Evolutionary conservation across 352 stramenopile species (phyloP), one percentile per base, ranked within the genome.

Genomic region (Phytophthora europaea): DNA sequence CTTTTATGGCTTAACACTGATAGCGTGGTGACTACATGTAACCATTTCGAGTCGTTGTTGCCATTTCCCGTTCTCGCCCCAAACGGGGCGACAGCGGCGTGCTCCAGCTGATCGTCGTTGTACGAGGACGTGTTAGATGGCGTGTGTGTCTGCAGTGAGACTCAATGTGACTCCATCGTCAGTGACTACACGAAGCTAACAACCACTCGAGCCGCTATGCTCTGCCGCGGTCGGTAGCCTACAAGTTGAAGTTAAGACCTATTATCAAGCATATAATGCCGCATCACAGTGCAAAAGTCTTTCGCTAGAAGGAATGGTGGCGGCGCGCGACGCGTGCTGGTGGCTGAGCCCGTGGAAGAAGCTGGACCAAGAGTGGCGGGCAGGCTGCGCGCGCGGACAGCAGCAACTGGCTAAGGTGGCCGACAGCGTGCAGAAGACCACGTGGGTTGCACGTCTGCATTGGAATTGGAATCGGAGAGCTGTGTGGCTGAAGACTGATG

Each of bases 371-470:
- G 84, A 94, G 63, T 95, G 88, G 88, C 79, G 88, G 47, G 70
- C 67, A n/a, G 52, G 64, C n/a, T 83, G 66, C 40, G 61, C 67
- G 7, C 73, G 74, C 15, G 88, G 80, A 1, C 83, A 95, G 70
- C 75, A 89, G 61, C 83, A 94, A 20, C 78, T 95, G 40, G 70
- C 64, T 23, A 92, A 90, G 72, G 72, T 93, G 16, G 83, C 88
- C 8, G 88, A 95, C 54, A 87, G 78, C 52, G 61, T 92, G 34
- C 88, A 95, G 67, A 94, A 92, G 66, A 93, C 83, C 16, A 91
- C 85, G 88, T 95, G 61, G 38, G 38, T 45, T 45, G 3, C 36
- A n/a, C 26, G 84, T 66, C 54, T 28, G 31, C 33, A 33, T 8
- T 57, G 40, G 16, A 33, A 15, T 18, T 33, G 8, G n/a, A 2